A percentile compares a stretch with the other conserved stretches of the same genome.
phyloP scores from a whole-genome alignment of 2,329 filamentous ascomycete genomes.

The Fusarium sp. region DNA sequence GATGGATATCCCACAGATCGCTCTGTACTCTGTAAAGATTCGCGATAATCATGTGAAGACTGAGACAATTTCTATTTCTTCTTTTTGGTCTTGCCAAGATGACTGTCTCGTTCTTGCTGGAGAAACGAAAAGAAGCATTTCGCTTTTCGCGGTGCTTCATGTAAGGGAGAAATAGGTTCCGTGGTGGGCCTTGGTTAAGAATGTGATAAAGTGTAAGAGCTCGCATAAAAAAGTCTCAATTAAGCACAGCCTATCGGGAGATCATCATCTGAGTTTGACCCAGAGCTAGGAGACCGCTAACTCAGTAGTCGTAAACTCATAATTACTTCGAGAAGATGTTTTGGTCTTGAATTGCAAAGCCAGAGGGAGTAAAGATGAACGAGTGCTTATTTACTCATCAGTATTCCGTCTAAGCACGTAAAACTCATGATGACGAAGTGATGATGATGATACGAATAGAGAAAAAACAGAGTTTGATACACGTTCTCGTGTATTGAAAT shows the following conservation, averaged over 20 bases:
- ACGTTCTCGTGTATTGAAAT: conserved; percentile 10
- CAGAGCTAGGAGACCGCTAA: neutral
- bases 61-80: conserved; percentile 17
- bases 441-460: conserved; percentile 18
- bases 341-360: neutral
- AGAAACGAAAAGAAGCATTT: conserved; percentile 18
- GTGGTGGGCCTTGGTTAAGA: neutral
- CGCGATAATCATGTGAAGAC: conserved; percentile 8
- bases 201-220: conserved; percentile 13
- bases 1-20: conserved; percentile 3
- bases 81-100: neutral
- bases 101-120: conserved; percentile 2
- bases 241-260: conserved; percentile 1
- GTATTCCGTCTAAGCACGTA: neutral
- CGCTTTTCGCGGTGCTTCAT: neutral
- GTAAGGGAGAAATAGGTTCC: conserved; percentile 14
- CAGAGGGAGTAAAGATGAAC: neutral
- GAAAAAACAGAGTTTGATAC: conserved; percentile 18
- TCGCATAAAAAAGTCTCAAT: conserved; percentile 22
- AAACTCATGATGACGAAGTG: conserved; percentile 23
- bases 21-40: conserved; percentile 1
- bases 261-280: neutral
- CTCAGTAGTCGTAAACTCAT: neutral
- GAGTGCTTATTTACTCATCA: neutral
- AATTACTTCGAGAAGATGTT: neutral